A percentile compares a stretch with the other conserved stretches of the same genome.
Conservation (phyloP, 495 filamentous ascomycete genomes). For the Xylaria intraflava region DNA sequence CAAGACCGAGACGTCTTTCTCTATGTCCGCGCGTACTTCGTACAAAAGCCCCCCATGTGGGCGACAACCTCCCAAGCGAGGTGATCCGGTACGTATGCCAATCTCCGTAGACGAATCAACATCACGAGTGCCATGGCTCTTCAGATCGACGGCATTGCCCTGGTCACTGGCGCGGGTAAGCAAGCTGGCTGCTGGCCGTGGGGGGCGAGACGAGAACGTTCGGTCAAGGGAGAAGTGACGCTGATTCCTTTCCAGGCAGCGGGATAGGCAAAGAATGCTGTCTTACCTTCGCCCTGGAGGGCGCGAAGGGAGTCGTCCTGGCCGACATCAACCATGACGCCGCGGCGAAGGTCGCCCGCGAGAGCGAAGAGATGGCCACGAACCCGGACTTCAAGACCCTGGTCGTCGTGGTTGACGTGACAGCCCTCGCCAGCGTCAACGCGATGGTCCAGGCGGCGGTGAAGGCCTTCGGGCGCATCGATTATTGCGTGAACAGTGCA, state of each 20-base stretch:
- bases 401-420: constrained; percentile 26
- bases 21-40: not conserved
- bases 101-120: not conserved
- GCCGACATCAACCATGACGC: constrained; percentile 27
- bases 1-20: not conserved
- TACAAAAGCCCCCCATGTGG: not conserved
- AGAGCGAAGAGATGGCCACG: constrained; percentile 21
- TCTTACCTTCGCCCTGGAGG: constrained; percentile 27
- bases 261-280: constrained; percentile 29
- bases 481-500: constrained; percentile 1
- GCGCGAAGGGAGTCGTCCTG: constrained; percentile 23
- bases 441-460: constrained; percentile 19
- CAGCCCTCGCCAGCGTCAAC: constrained; percentile 20
- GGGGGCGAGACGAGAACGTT: not conserved
- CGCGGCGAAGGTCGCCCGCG: constrained; percentile 17
- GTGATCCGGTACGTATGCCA: no score
- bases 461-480: not conserved
- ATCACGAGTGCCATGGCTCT: not conserved
- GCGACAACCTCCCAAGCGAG: no score
- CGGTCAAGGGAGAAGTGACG: not conserved
- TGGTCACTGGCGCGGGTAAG: not conserved
- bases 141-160: not conserved
- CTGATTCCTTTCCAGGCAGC: not conserved
- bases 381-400: constrained; percentile 21
- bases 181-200: not conserved